phyloP scores from a whole-genome alignment of 2,329 filamentous ascomycete genomes.

The Venturia carpophila region DNA sequence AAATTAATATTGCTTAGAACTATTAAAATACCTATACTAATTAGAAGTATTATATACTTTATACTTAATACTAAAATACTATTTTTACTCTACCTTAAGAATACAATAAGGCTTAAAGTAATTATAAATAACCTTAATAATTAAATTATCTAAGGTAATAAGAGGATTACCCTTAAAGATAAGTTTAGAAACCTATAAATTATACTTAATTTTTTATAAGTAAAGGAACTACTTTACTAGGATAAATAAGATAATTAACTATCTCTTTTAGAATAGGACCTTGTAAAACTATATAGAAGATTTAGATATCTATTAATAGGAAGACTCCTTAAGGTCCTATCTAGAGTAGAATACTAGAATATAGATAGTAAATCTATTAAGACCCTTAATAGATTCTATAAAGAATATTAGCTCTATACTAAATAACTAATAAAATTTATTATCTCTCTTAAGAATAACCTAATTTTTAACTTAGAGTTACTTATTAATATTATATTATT shows the following conservation, averaged over 20 bases:
- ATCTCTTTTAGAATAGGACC: background rate
- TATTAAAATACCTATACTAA: background rate
- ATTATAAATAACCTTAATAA: background rate
- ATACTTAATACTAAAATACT: background rate
- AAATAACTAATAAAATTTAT: background rate
- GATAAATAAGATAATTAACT: background rate
- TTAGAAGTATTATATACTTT: background rate
- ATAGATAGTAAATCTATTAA: background rate
- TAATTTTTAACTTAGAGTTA: background rate
- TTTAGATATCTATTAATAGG: background rate
- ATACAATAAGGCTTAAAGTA: background rate
- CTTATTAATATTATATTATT: background rate
- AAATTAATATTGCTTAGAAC: background rate
- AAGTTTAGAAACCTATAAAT: background rate
- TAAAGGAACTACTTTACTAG: background rate
- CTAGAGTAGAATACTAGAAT: background rate
- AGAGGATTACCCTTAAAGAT: background rate
- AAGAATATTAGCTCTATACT: background rate
- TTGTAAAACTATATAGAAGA: background rate
- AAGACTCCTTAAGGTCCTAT: background rate
- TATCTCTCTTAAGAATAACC: background rate
- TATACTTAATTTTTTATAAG: background rate
- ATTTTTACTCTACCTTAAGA: background rate
- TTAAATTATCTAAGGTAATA: background rate
- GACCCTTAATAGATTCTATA: background rate